phyloP scores from a whole-genome alignment of 83 land plant genomes.

The Thuja plicata region DNA sequence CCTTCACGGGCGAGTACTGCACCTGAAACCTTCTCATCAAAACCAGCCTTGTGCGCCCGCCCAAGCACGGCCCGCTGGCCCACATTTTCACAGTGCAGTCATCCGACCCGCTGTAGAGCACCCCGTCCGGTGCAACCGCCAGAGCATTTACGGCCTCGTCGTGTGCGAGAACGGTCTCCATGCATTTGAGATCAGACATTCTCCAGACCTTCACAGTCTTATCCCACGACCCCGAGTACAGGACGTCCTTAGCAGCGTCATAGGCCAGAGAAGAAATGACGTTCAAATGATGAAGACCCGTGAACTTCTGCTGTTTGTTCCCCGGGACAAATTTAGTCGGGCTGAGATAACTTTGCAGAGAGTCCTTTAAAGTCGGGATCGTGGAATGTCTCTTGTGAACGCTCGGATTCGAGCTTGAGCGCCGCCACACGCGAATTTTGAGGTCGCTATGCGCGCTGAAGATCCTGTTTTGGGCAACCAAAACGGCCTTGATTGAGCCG shows the following conservation, averaged over 20 bases:
- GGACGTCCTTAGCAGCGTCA: slow-evolving; percentile 17
- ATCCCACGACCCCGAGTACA: no score
- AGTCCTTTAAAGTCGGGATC: no score
- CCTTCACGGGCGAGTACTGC: slow-evolving; percentile 31
- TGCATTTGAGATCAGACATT: no score
- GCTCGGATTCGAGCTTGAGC: slow-evolving; percentile 37
- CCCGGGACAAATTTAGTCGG: slow-evolving; percentile 18
- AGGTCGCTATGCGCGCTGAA: slow-evolving; percentile 81
- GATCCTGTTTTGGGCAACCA: slow-evolving; percentile 50
- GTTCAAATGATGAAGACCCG: slow-evolving; percentile 72
- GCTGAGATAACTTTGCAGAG: slow-evolving; percentile 19
- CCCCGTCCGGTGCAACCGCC: not conserved
- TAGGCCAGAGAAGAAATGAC: slow-evolving; percentile 76
- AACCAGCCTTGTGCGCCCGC: slow-evolving; percentile 19
- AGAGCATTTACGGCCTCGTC: no score
- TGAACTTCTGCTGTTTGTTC: slow-evolving; percentile 37
- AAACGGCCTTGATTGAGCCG: slow-evolving; percentile 75
- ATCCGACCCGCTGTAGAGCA: slow-evolving; percentile 51
- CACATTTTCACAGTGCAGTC: slow-evolving; percentile 47
- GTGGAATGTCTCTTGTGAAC: slow-evolving; percentile 15
- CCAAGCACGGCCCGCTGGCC: slow-evolving; percentile 15
- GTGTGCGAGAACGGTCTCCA: no score
- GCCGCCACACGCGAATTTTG: no score
- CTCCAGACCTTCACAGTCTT: no score
- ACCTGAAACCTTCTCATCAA: slow-evolving; percentile 28